Conservation (phyloP, 176 grass and related monocot genomes). For the Oryza meridionalis region DNA sequence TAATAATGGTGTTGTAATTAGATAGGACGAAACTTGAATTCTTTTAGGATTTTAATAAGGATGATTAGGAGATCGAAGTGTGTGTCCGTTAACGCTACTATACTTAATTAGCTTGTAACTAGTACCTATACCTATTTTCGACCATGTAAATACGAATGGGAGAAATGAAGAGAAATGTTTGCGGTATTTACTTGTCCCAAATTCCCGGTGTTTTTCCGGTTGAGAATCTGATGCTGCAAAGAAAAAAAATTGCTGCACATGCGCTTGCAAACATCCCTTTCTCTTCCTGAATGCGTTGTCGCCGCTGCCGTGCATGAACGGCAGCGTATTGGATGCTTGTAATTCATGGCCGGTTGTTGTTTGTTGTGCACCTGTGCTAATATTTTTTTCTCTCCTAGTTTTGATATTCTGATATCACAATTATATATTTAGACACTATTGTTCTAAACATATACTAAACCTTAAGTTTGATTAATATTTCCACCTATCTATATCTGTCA, state of each 20-base stretch:
- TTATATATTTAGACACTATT: not conserved
- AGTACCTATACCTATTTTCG: constrained; percentile 13
- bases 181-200: not conserved
- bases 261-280: not conserved
- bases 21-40: constrained; percentile 39
- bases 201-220: not conserved
- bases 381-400: not conserved
- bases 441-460: not conserved
- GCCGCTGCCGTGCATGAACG: not conserved
- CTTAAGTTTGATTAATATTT: not conserved
- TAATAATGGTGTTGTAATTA: constrained; percentile 20
- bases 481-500: not conserved
- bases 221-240: not conserved
- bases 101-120: not conserved
- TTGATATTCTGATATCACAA: not conserved
- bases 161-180: constrained; percentile 26
- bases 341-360: not conserved
- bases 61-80: not conserved
- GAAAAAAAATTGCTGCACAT: not conserved
- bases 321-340: not conserved
- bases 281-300: not conserved
- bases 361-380: not conserved
- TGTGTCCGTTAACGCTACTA: not conserved
- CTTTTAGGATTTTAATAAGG: not conserved
- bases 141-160: constrained; percentile 44